Evolutionary conservation across 2,329 filamentous ascomycete species (phyloP).

Genomic region (Nigrograna mackinnonii): DNA sequence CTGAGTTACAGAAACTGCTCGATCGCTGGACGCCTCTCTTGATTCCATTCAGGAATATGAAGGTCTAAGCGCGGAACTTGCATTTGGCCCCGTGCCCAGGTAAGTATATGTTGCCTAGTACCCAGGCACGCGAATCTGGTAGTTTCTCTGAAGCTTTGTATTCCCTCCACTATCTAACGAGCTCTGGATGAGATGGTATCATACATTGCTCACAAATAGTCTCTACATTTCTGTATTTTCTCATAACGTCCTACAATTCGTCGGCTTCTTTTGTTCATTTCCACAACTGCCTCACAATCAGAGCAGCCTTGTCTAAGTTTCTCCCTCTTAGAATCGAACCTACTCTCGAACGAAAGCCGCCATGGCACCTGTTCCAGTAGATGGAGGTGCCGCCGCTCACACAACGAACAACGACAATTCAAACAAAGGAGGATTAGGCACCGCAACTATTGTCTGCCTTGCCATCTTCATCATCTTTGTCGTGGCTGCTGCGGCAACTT

Average conservation of each 20-base stretch:
- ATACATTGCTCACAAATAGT: too few relatives aligned
- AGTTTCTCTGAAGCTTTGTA: constrained; percentile 8
- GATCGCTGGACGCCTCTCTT: constrained; percentile 24
- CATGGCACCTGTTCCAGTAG: constrained; percentile 31
- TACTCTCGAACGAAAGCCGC: background rate
- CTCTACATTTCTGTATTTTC: too few relatives aligned
- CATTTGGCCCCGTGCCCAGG: background rate
- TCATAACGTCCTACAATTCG: too few relatives aligned
- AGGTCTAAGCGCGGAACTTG: constrained; percentile 18
- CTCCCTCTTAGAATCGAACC: constrained; percentile 1
- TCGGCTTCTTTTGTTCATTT: too few relatives aligned
- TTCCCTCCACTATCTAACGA: background rate
- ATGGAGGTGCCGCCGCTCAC: constrained; percentile 10
- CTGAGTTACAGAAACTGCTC: constrained; percentile 29
- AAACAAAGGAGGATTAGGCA: constrained; percentile 20
- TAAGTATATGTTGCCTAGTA: constrained; percentile 23
- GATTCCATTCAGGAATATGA: constrained; percentile 15
- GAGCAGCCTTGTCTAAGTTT: constrained; percentile 1
- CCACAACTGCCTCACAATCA: background rate
- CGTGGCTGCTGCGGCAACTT: constrained; percentile 19
- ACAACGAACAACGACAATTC: constrained; percentile 9
- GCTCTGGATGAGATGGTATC: too few relatives aligned
- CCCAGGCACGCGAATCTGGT: constrained; percentile 9
- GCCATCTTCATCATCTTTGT: constrained; percentile 26
- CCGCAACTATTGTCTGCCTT: constrained; percentile 28